These are phyloP conservation scores for Ogataea sp. DNA, from an alignment of 805 yeast species.

Conservation along the genomic window DNA sequence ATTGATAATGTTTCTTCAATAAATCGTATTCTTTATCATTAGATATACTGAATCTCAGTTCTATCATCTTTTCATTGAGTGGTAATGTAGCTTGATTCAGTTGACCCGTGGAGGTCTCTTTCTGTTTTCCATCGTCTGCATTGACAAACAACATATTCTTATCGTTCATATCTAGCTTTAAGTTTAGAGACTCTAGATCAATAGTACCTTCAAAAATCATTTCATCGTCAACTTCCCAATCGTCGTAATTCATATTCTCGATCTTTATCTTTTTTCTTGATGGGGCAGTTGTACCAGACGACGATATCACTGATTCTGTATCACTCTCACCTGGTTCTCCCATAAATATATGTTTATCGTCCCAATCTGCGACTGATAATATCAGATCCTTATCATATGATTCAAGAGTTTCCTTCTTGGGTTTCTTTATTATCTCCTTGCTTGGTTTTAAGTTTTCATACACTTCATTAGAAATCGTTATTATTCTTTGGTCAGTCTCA, in stretches of 20 bases:
- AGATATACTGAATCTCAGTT: slow-evolving; percentile 68
- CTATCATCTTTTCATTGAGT: slow-evolving; percentile 43
- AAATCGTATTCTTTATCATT: slow-evolving; percentile 83
- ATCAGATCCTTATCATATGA: slow-evolving; percentile 47
- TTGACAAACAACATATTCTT: slow-evolving; percentile 54
- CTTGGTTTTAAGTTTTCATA: slow-evolving; percentile 13
- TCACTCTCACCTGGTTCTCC: slow-evolving; percentile 8
- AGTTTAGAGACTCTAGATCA: slow-evolving; percentile 24
- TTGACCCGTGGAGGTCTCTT: neutral
- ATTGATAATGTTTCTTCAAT: slow-evolving; percentile 77
- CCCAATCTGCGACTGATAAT: slow-evolving; percentile 73
- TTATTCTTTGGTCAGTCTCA: slow-evolving; percentile 9
- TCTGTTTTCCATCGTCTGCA: neutral
- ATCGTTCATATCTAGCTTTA: slow-evolving; percentile 80
- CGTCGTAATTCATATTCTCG: slow-evolving; percentile 32
- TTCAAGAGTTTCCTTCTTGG: slow-evolving; percentile 22
- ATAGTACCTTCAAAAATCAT: slow-evolving; percentile 65
- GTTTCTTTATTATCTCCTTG: slow-evolving; percentile 7
- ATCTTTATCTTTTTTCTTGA: slow-evolving; percentile 17
- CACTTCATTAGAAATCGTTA: slow-evolving; percentile 21
- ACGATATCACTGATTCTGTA: neutral
- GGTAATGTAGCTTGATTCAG: slow-evolving; percentile 35
- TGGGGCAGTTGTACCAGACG: too few relatives aligned
- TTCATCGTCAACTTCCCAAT: slow-evolving; percentile 51
- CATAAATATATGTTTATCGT: slow-evolving; percentile 48